Percentiles rank a stretch among this genome's conserved stretches.
phyloP scores from a whole-genome alignment of 257 asterid species.

The Primulina huaijiensis region DNA sequence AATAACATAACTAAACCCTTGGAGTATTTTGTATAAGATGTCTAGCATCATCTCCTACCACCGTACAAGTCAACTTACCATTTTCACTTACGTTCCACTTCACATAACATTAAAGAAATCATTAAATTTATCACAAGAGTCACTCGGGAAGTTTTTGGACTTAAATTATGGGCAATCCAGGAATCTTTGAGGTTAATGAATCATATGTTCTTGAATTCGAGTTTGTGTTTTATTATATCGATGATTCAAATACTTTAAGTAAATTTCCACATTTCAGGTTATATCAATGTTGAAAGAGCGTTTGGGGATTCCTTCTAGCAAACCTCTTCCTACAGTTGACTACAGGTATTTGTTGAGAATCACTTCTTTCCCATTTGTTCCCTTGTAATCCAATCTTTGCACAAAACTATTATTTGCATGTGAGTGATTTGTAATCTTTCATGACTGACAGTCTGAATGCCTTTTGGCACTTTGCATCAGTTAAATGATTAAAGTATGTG shows the following conservation, averaged over 20 bases:
- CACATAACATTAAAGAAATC: too few relatives aligned
- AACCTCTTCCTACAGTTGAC: slow-evolving; percentile 78
- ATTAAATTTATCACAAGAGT: too few relatives aligned
- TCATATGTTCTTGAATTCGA: slow-evolving; percentile 3
- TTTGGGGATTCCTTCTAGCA: slow-evolving; percentile 51
- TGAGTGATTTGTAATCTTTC: not conserved
- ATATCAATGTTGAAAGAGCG: slow-evolving; percentile 81
- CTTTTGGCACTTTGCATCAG: too few relatives aligned
- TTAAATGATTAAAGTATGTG: not conserved
- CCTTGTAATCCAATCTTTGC: slow-evolving; percentile 18
- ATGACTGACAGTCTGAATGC: too few relatives aligned
- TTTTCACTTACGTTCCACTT: too few relatives aligned
- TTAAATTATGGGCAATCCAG: too few relatives aligned
- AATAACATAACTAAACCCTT: slow-evolving; percentile 19
- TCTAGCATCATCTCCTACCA: too few relatives aligned
- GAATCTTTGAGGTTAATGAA: not conserved
- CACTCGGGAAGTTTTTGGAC: too few relatives aligned
- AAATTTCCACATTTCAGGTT: slow-evolving; percentile 55
- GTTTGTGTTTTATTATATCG: slow-evolving; percentile 8
- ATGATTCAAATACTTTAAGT: slow-evolving; percentile 29
- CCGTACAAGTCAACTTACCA: too few relatives aligned
- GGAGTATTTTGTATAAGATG: not conserved
- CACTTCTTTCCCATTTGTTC: slow-evolving; percentile 5
- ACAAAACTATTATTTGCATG: slow-evolving; percentile 1
- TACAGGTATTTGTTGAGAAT: slow-evolving; percentile 52